A percentile compares a stretch with the other conserved stretches of the same genome.
phyloP scores from a whole-genome alignment of 2,329 filamentous ascomycete species.

The Fusarium secorum region DNA sequence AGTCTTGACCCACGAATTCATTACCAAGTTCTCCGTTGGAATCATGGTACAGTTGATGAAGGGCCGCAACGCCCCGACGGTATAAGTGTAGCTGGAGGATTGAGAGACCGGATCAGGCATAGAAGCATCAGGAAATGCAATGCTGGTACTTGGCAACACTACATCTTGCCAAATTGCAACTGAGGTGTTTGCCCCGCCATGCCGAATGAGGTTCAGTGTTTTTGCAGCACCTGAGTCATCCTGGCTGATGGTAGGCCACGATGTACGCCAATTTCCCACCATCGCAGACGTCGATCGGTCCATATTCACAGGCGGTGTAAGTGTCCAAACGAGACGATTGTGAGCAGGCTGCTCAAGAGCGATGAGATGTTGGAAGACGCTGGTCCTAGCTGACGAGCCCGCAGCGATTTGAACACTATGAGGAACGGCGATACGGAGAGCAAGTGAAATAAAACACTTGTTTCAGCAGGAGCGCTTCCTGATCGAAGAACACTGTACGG shows the following conservation, averaged over 20 bases:
- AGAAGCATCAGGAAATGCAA: not conserved
- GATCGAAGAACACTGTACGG: not conserved
- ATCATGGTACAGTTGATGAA: not conserved
- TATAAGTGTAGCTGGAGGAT: not conserved
- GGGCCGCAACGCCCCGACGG: not conserved
- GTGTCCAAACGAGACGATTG: not conserved
- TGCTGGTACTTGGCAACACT: accelerated
- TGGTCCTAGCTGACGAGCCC: not conserved
- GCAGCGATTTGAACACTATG: accelerated
- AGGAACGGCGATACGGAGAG: not conserved
- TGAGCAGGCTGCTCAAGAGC: not conserved
- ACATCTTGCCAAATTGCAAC: not conserved
- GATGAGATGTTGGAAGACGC: not conserved
- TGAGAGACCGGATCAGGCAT: accelerated
- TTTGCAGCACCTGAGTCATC: not conserved
- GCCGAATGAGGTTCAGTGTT: not conserved
- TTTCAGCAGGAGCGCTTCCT: not conserved
- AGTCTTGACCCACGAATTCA: not conserved
- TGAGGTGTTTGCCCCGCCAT: not conserved
- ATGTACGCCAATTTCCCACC: not conserved
- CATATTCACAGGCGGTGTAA: not conserved
- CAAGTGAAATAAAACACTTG: not conserved
- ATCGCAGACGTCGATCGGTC: not conserved
- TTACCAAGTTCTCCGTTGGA: accelerated
- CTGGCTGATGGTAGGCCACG: accelerated